phyloP scores from a whole-genome alignment of 2,329 filamentous ascomycete species.

The Ophiostoma angusticollis region DNA sequence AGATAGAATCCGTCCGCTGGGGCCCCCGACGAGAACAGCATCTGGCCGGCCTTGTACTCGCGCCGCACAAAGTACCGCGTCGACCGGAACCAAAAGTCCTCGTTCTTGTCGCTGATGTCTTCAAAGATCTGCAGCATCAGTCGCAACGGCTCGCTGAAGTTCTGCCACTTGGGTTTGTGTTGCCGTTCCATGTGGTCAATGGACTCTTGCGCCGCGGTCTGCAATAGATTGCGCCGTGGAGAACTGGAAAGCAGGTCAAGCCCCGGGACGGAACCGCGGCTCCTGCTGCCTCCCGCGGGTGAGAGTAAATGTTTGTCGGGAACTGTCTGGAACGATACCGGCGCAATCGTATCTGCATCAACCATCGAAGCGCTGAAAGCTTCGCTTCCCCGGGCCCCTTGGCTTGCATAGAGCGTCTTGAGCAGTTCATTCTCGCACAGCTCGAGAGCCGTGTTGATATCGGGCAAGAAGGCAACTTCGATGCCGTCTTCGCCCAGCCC shows the following conservation, averaged over 20 bases:
- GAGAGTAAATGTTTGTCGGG: background rate
- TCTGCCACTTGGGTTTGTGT: slow-evolving; percentile 58
- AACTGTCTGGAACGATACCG: background rate
- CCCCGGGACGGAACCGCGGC: slow-evolving; percentile 16
- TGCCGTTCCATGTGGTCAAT: slow-evolving; percentile 53
- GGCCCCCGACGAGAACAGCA: slow-evolving; percentile 70
- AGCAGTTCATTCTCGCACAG: slow-evolving; percentile 91
- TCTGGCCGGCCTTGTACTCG: slow-evolving; percentile 53
- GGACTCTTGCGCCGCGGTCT: slow-evolving; percentile 63
- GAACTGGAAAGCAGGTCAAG: slow-evolving; percentile 52
- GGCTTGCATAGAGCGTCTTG: slow-evolving; percentile 61
- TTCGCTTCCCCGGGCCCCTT: slow-evolving; percentile 40
- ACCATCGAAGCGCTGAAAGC: background rate
- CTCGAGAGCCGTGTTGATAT: slow-evolving; percentile 86
- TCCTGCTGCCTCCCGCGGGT: background rate
- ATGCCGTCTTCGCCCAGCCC: slow-evolving; percentile 64
- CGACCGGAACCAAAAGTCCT: slow-evolving; percentile 88
- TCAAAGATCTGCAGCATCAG: slow-evolving; percentile 94
- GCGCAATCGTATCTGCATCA: background rate
- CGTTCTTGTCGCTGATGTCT: slow-evolving; percentile 69
- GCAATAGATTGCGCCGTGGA: slow-evolving; percentile 65
- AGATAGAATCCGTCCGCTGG: slow-evolving; percentile 76
- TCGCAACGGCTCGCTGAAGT: slow-evolving; percentile 79
- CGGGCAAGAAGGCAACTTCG: slow-evolving; percentile 68
- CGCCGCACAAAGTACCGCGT: slow-evolving; percentile 61